Base-by-base conservation (phyloP, 805 yeast species). In the Cephaloascus albidus region DNA sequence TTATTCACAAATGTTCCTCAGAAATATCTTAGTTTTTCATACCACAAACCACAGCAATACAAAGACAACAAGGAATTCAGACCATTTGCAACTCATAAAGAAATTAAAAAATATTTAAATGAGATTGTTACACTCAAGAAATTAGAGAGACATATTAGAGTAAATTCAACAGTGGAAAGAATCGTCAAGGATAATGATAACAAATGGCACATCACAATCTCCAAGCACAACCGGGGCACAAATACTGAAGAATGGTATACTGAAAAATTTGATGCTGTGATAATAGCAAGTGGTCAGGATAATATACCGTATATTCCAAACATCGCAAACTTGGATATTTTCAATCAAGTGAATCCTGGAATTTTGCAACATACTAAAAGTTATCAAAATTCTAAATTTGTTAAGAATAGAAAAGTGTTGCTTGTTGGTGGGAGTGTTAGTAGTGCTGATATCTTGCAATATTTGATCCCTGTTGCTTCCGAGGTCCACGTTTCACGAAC, bases 281-380 rank as follows among this genome's bases (percentile, higher is more conserved):
- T 76, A 2, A 54, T 81, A 8, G 82, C 86, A 4, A 61, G 73
- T 6, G 93, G 93, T 1, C 77, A 76, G 42, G 79, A 71, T 53
- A 74, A 79, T 35, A 61, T 70, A 20, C 90, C 93, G 1, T 66
- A 51, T 45, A 56, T 75, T 37, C 90, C 93, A 1, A 58, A 65
- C 17, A 65, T 71, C 35, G 53, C 57, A 2, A 88, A 88, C 1
- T 50, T 83, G 19, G 53, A 59, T 10, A 69, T 67, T 39, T 78
- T 74, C 70, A 54, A 57, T 36, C 46, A 46, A 10, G 48, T 54
- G 35, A 58, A 53, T 45, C 82, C 83, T 1, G 66, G 58, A 2
- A 60, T 71, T 1, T 55, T 82, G 2, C 45, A 61, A 2, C 90
- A 83, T 55, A 70, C 88, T 5, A 77, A 77, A 43, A 57, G 67